phyloP scores from a whole-genome alignment of 2,329 filamentous ascomycete genomes.

The Hirsutella rhossiliensis region DNA sequence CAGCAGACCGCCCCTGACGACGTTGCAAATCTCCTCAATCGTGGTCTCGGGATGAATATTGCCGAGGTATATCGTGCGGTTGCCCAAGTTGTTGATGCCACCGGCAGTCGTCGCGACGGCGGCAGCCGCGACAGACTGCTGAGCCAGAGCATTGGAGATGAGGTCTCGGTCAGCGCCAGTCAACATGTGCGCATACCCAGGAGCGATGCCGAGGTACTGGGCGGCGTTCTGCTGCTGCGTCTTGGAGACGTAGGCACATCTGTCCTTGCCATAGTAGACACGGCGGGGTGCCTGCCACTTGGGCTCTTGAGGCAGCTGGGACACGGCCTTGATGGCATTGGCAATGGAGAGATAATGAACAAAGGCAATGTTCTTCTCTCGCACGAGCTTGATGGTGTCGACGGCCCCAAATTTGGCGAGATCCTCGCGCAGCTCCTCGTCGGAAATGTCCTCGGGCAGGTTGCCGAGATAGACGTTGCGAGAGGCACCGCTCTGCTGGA shows the following conservation, averaged over 20 bases:
- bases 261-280: conserved; percentile 97
- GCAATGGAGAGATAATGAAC: conserved; percentile 95
- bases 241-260: conserved; percentile 97
- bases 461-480: conserved; percentile 96
- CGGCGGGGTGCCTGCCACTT: conserved; percentile 95
- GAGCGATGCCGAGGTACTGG: conserved; percentile 93
- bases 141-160: conserved; percentile 89
- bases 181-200: conserved; percentile 90
- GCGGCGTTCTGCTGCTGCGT: conserved; percentile 98
- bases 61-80: conserved; percentile 92
- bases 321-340: conserved; percentile 96
- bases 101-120: conserved; percentile 94
- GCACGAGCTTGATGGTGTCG: conserved; percentile 94
- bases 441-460: conserved; percentile 75
- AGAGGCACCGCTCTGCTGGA: conserved; percentile 93
- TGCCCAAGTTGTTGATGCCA: conserved; percentile 93
- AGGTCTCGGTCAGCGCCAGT: conserved; percentile 93
- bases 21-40: conserved; percentile 98
- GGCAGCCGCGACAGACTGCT: conserved; percentile 93
- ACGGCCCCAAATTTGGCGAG: conserved; percentile 93
- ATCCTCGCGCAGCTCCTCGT: conserved; percentile 89
- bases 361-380: conserved; percentile 96
- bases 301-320: conserved; percentile 86
- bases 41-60: conserved; percentile 99
- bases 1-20: conserved; percentile 85